A percentile compares a stretch with the other conserved stretches of the same genome.
Conservation (phyloP, 163 green algal genomes). For the Prototheca stagnorum region DNA sequence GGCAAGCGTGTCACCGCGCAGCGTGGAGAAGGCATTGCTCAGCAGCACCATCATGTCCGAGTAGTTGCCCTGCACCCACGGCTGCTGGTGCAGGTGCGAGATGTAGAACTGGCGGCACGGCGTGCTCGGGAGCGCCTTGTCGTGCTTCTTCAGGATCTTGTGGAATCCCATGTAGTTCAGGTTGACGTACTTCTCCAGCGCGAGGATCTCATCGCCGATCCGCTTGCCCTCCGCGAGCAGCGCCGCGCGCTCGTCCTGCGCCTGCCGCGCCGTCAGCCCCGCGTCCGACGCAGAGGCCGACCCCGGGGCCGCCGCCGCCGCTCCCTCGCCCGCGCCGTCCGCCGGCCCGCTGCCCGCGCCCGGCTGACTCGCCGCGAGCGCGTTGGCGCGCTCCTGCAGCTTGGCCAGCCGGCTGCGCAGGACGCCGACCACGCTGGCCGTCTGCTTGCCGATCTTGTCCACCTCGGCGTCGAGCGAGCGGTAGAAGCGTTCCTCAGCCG, state of each 20-base stretch:
- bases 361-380: too few species aligned
- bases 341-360: background rate
- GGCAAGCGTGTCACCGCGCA: conserved; percentile 37
- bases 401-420: conserved; percentile 2
- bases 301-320: background rate
- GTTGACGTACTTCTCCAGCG: conserved; percentile 75
- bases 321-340: background rate
- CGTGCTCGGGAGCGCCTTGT: conserved; percentile 71
- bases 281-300: background rate
- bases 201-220: conserved; percentile 76
- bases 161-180: conserved; percentile 59
- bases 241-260: conserved; percentile 2
- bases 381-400: conserved; percentile 4
- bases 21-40: conserved; percentile 60
- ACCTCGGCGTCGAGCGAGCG: conserved; percentile 60
- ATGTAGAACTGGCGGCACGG: conserved; percentile 88
- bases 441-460: conserved; percentile 25
- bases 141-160: conserved; percentile 94
- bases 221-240: conserved; percentile 53
- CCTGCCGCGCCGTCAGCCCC: background rate
- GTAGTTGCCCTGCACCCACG: conserved; percentile 86
- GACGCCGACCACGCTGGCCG: conserved; percentile 1
- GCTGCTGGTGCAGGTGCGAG: conserved; percentile 75
- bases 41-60: conserved; percentile 72
- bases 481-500: conserved; percentile 62